phyloP scores from a whole-genome alignment of 2,329 filamentous ascomycete genomes.

The Verticillium zaregamsianum region DNA sequence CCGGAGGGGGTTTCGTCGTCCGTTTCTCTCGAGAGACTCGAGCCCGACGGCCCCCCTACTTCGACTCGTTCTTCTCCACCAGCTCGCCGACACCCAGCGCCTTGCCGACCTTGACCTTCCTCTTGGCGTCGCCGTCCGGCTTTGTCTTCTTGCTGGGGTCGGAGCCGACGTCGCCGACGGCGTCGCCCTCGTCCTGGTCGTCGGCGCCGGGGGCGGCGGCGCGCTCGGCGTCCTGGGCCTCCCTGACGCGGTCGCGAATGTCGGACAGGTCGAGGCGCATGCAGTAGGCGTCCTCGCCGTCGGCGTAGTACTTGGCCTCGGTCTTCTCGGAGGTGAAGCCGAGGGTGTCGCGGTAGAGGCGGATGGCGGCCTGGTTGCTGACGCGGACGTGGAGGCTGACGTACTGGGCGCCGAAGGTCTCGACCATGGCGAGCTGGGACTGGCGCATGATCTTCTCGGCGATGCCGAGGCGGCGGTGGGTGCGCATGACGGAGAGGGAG shows the following conservation, averaged over 20 bases:
- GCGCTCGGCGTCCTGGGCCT: constrained; percentile 26
- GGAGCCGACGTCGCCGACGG: constrained; percentile 62
- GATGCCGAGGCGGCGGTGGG: constrained; percentile 83
- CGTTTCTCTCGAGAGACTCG: too few relatives aligned
- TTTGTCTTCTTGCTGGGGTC: constrained; percentile 38
- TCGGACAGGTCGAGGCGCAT: constrained; percentile 83
- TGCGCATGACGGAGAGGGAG: constrained; percentile 91
- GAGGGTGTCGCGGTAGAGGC: constrained; percentile 88
- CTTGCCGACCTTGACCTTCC: constrained; percentile 82
- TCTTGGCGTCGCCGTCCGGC: constrained; percentile 40
- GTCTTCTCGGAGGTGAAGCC: constrained; percentile 85
- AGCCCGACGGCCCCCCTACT: neutral
- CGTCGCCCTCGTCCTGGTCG: constrained; percentile 61
- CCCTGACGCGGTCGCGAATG: constrained; percentile 42
- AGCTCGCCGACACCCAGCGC: constrained; percentile 73
- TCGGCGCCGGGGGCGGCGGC: constrained; percentile 23
- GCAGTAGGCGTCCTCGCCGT: constrained; percentile 91
- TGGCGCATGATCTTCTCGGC: constrained; percentile 98
- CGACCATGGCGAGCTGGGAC: constrained; percentile 93
- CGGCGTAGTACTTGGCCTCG: constrained; percentile 90
- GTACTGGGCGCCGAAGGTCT: constrained; percentile 86
- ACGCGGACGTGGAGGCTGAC: constrained; percentile 95
- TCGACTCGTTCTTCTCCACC: constrained; percentile 63
- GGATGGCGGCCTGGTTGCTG: constrained; percentile 85
- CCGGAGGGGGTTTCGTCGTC: too few relatives aligned